Percentiles rank a stretch among this genome's conserved stretches.
These are phyloP conservation scores for Podaxis rugospora DNA, from an alignment of 768 basidiomycete species.

Conservation along the genomic window DNA sequence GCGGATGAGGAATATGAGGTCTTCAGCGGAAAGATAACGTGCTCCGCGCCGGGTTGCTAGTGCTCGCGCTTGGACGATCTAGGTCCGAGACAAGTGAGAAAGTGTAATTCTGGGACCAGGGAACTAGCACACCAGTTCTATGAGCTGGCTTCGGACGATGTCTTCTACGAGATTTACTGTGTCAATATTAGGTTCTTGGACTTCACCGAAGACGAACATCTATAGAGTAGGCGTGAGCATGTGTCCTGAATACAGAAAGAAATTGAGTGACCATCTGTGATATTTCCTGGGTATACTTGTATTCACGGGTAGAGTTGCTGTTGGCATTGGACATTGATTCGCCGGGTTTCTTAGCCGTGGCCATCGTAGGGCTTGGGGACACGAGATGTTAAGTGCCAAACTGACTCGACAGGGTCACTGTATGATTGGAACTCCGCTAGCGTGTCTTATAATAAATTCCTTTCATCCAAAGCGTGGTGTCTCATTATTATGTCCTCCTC, in stretches of 20 bases:
- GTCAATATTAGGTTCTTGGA: conserved; percentile 82
- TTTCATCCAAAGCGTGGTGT: neutral
- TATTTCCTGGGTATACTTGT: conserved; percentile 90
- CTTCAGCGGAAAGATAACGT: conserved; percentile 85
- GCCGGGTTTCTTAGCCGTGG: conserved; percentile 14
- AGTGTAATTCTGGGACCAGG: neutral
- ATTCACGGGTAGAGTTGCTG: conserved; percentile 42
- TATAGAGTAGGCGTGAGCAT: conserved; percentile 22
- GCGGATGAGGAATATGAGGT: conserved; percentile 94
- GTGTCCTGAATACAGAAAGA: neutral
- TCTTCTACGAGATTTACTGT: conserved; percentile 96
- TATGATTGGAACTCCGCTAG: conserved; percentile 6
- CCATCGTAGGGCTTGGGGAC: conserved; percentile 15
- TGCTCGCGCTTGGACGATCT: conserved; percentile 89
- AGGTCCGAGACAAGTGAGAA: neutral
- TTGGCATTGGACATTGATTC: conserved; percentile 10
- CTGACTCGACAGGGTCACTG: conserved; percentile 1
- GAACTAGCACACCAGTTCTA: conserved; percentile 65
- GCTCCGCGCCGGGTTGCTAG: conserved; percentile 80
- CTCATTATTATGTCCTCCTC: neutral
- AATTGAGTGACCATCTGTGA: conserved; percentile 74
- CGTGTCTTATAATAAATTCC: neutral
- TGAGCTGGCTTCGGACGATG: conserved; percentile 84
- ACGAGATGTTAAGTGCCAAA: conserved; percentile 12
- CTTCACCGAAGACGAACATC: conserved; percentile 98